These are phyloP conservation scores for Metschnikowia corniflorae DNA, from an alignment of 805 yeast species.

Conservation along the genomic window DNA sequence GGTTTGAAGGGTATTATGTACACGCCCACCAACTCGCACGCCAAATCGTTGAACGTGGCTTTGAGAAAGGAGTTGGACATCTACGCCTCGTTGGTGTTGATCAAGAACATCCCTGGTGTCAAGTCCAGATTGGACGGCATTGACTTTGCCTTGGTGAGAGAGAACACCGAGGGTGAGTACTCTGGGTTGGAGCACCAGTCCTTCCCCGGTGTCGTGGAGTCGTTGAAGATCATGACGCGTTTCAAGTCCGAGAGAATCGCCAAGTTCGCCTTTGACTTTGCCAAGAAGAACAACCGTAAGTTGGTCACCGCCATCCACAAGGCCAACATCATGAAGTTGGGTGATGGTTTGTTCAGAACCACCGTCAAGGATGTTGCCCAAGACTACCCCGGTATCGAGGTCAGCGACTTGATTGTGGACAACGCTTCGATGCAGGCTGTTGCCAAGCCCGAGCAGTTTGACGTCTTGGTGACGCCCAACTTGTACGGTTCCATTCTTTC, in stretches of 20 bases:
- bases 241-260: slow-evolving; percentile 96
- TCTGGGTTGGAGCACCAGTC: slow-evolving; percentile 98
- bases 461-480: slow-evolving; percentile 96
- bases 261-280: slow-evolving; percentile 94
- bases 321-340: slow-evolving; percentile 98
- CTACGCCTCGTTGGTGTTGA: slow-evolving; percentile 90
- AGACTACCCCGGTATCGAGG: slow-evolving; percentile 79
- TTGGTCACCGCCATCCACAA: slow-evolving; percentile 96
- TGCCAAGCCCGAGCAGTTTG: slow-evolving; percentile 96
- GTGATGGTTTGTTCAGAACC: slow-evolving; percentile 96
- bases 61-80: slow-evolving; percentile 94
- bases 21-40: slow-evolving; percentile 76
- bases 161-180: slow-evolving; percentile 98
- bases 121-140: slow-evolving; percentile 83
- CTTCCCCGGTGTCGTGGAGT: slow-evolving; percentile 96
- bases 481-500: slow-evolving; percentile 96
- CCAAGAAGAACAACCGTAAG: slow-evolving; percentile 86
- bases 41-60: slow-evolving; percentile 91
- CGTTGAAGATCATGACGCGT: slow-evolving; percentile 90
- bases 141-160: slow-evolving; percentile 93
- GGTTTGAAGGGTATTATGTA: slow-evolving; percentile 95
- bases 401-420: slow-evolving; percentile 94
- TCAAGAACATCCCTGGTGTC: slow-evolving; percentile 92
- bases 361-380: slow-evolving; percentile 82
- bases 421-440: slow-evolving; percentile 99